phyloP scores from a whole-genome alignment of 2,329 filamentous ascomycete species.

The Cladosporium phlei region DNA sequence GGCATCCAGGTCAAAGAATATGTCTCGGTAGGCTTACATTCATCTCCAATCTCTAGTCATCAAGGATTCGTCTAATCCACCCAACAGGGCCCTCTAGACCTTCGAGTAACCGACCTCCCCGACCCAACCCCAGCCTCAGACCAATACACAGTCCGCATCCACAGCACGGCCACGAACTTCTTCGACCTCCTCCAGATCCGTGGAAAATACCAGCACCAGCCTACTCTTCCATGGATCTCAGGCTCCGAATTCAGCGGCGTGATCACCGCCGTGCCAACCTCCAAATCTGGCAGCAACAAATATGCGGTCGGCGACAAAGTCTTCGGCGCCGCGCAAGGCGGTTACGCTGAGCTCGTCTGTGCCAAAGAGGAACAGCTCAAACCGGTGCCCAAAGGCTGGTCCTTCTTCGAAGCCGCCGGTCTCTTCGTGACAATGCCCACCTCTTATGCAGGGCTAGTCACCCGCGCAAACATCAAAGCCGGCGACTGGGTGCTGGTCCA shows the following conservation, averaged over 20 bases:
- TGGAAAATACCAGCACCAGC: conserved; percentile 92
- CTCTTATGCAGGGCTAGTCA: conserved; percentile 76
- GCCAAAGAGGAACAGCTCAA: conserved; percentile 63
- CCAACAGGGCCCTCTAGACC: conserved; percentile 69
- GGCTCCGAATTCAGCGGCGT: conserved; percentile 83
- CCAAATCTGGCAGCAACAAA: conserved; percentile 34
- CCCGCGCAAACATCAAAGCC: conserved; percentile 66
- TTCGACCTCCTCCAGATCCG: conserved; percentile 94
- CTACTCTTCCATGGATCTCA: conserved; percentile 79
- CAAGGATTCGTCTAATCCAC: not conserved
- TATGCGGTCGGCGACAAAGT: conserved; percentile 77
- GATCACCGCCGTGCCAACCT: conserved; percentile 60
- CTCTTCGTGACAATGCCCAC: conserved; percentile 91
- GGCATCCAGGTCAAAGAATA: conserved; percentile 46
- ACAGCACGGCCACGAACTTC: conserved; percentile 88
- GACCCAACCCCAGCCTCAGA: conserved; percentile 66
- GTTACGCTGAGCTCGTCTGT: conserved; percentile 72
- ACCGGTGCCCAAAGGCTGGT: conserved; percentile 75
- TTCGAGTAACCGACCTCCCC: conserved; percentile 68
- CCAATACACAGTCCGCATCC: conserved; percentile 83
- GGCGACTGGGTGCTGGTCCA: conserved; percentile 88
- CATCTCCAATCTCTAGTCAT: too few species aligned
- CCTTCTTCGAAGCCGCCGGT: conserved; percentile 76
- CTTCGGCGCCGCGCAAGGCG: conserved; percentile 82
- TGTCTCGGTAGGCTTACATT: conserved; percentile 18